Conservation (phyloP, 163 green algal genomes). For the Scenedesmus sp. region DNA sequence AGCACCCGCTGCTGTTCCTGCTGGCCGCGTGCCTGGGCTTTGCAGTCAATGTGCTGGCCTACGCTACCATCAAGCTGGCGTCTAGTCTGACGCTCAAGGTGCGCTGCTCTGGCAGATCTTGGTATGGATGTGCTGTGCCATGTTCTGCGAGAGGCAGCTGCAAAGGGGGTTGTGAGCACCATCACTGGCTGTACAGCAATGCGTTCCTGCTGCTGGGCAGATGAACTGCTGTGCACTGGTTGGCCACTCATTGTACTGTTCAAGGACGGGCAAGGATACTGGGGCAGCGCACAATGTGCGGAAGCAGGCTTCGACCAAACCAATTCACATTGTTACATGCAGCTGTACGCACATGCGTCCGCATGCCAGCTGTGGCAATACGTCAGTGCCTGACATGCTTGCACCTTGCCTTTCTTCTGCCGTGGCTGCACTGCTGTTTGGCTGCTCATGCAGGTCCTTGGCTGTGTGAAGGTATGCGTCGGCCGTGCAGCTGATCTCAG, state of each 20-base stretch:
- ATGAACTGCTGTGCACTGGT: too few species aligned
- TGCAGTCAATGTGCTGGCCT: constrained; percentile 89
- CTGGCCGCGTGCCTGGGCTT: constrained; percentile 86
- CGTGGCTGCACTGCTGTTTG: not conserved
- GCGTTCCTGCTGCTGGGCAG: not conserved
- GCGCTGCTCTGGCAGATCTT: constrained; percentile 47
- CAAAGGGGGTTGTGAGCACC: too few species aligned
- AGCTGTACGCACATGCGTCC: not conserved
- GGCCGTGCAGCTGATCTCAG: not conserved
- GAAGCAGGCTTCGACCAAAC: too few species aligned
- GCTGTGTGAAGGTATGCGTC: not conserved
- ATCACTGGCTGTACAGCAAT: too few species aligned
- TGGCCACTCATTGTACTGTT: too few species aligned
- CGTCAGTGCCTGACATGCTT: not conserved
- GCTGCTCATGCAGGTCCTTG: not conserved
- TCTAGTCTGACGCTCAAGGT: constrained; percentile 84
- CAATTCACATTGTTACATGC: too few species aligned
- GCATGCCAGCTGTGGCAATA: too few species aligned
- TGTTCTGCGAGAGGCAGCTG: not conserved
- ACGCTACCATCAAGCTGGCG: constrained; percentile 90
- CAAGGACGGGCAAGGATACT: too few species aligned
- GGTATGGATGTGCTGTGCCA: not conserved
- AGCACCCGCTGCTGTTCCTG: constrained; percentile 71
- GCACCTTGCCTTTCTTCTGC: not conserved
- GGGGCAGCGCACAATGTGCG: too few species aligned